Evolutionary conservation across 495 filamentous ascomycete species (phyloP), one percentile per base, ranked within the genome.

Genomic region (Talaromyces liani): DNA sequence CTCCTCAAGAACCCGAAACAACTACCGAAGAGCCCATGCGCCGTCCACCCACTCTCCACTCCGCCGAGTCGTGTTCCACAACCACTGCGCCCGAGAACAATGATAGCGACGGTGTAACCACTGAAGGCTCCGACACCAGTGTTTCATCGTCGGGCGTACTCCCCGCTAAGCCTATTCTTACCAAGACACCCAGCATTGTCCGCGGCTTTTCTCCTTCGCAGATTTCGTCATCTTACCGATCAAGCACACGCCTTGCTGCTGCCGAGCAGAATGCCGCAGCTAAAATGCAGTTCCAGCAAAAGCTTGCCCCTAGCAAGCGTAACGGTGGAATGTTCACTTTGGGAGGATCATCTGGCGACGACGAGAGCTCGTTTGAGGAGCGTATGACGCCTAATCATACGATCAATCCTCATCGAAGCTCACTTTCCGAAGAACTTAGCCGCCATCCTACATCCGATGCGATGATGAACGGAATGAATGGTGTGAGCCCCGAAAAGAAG

Each of bases 131-230:
- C 9, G 84, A 86, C 64, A 83, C 84, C 5, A 79, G 84, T 68
- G 78, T 81, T 65, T 78, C 77, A 55, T 74, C 74, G 64, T 78
- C 72, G 47, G 69, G 71, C 51, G 70, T 79, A 8, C 68, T 74
- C 61, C 63, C 71, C 34, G 27, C 64, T 57, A 61, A 75, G 68
- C 60, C 70, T 14, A 80, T 80, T 58, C 67, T 83, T 68, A 85
- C 82, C 69, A 84, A 81, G 36, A 85, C 87, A 1, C 88, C 90
- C 61, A 91, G 87, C 70, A 82, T 97, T 55, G 86, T 96, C 61
- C 87, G 91, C 63, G 94, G 93, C 22, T 98, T 98, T 73, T 91
- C 90, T 0, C 91, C 90, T 6, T 88, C 88, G 20, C 83, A 87
- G 49, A 81, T 91, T 14, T 89, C 91, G 2, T 88, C 87, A 0